A percentile compares a stretch with the other conserved stretches of the same genome.
Evolutionary conservation across 2,329 filamentous ascomycete genomes (phyloP).

Genomic region (Gaeumannomyces sp.): DNA sequence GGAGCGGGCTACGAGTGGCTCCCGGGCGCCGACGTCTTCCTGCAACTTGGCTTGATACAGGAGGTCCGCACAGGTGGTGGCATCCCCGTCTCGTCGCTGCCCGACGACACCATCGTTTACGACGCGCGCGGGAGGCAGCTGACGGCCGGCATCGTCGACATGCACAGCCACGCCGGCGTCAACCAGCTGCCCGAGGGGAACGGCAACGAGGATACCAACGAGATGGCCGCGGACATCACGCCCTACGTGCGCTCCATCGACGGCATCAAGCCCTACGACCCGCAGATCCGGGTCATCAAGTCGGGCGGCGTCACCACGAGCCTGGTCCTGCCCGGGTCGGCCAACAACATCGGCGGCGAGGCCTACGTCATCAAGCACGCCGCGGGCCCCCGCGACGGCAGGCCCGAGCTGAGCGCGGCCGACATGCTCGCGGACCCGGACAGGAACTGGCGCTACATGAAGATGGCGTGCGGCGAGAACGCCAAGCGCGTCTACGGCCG

Average conservation of each 20-base stretch:
- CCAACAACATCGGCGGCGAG: slow-evolving; percentile 69
- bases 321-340: slow-evolving; percentile 59
- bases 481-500: slow-evolving; percentile 56
- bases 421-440: slow-evolving; percentile 63
- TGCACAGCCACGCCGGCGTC: slow-evolving; percentile 63
- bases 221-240: slow-evolving; percentile 57
- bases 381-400: slow-evolving; percentile 52
- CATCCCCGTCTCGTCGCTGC: slow-evolving; percentile 36
- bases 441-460: slow-evolving; percentile 62
- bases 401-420: slow-evolving; percentile 54
- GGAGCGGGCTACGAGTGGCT: slow-evolving; percentile 58
- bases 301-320: slow-evolving; percentile 67
- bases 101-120: slow-evolving; percentile 43
- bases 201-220: slow-evolving; percentile 56
- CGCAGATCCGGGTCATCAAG: slow-evolving; percentile 62
- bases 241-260: slow-evolving; percentile 64
- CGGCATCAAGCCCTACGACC: slow-evolving; percentile 55
- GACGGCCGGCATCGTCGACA: slow-evolving; percentile 63
- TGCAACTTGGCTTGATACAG: slow-evolving; percentile 56
- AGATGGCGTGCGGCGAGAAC: slow-evolving; percentile 72
- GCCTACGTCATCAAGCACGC: slow-evolving; percentile 64
- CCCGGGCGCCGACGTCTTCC: slow-evolving; percentile 47
- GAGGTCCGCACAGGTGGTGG: slow-evolving; percentile 41
- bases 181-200: slow-evolving; percentile 47
- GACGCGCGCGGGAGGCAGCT: slow-evolving; percentile 55